Conservation (phyloP, 129 eudicot species). For the Gnaphalium uliginosum region DNA sequence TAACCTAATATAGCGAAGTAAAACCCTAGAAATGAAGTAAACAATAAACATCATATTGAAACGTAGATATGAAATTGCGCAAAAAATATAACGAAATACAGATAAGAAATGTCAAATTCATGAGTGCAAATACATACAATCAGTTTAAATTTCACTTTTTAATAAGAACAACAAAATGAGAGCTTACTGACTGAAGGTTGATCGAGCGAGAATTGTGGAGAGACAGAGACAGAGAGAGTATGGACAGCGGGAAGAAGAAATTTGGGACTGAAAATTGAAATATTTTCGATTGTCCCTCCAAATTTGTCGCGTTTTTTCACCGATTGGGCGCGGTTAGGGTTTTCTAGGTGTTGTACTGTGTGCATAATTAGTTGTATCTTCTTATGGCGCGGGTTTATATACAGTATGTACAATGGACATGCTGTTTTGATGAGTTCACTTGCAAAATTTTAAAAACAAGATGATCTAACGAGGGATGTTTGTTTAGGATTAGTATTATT, state of each 20-base stretch:
- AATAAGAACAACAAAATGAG: background rate
- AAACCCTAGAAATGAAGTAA: constrained; percentile 12
- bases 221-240: background rate
- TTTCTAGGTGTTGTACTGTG: constrained; percentile 10
- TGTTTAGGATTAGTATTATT: no score
- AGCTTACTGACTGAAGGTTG: constrained; percentile 26
- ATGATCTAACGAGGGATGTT: no score
- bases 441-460: no score
- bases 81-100: background rate
- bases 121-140: constrained; percentile 1
- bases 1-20: background rate
- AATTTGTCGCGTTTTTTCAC: constrained; percentile 1
- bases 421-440: no score
- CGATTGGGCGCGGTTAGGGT: constrained; percentile 32
- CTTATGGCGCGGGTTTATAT: no score
- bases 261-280: constrained; percentile 23
- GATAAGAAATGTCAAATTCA: background rate
- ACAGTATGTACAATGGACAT: background rate
- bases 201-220: background rate
- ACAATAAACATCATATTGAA: background rate
- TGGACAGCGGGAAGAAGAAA: constrained; percentile 35
- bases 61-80: constrained; percentile 7
- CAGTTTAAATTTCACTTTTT: background rate
- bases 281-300: constrained; percentile 35
- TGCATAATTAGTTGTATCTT: background rate